Conservation (phyloP, 2,329 filamentous ascomycete genomes). For the Lomentospora prolificans region DNA sequence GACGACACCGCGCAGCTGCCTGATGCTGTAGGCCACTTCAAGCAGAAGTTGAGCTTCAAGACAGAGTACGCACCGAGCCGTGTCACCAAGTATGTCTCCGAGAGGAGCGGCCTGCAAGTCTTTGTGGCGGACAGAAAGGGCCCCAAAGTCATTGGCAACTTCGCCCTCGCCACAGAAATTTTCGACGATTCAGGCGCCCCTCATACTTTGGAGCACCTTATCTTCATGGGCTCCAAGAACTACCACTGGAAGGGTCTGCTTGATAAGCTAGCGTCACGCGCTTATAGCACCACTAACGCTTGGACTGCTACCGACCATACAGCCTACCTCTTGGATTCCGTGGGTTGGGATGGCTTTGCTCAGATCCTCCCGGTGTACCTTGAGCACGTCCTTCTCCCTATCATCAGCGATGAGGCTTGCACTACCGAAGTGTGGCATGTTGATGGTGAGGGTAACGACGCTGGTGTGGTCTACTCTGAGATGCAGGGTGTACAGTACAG, state of each 20-base stretch:
- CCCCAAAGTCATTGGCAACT: constrained; percentile 92
- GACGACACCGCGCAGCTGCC: not conserved
- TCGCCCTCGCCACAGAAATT: constrained; percentile 92
- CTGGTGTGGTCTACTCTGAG: constrained; percentile 94
- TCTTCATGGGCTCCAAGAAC: constrained; percentile 86
- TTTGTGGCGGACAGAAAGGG: constrained; percentile 86
- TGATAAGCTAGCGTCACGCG: constrained; percentile 85
- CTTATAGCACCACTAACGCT: constrained; percentile 90
- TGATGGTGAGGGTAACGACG: constrained; percentile 87
- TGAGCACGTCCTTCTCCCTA: constrained; percentile 86
- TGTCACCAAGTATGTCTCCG: constrained; percentile 93
- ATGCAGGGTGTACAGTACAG: constrained; percentile 95
- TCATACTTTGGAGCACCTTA: constrained; percentile 72
- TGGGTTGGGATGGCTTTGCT: constrained; percentile 93
- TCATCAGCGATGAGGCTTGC: constrained; percentile 84
- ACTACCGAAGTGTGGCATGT: constrained; percentile 96
- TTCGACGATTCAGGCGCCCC: constrained; percentile 93
- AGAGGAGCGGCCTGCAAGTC: constrained; percentile 87
- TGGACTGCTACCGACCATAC: constrained; percentile 97
- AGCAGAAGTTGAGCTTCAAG: constrained; percentile 49
- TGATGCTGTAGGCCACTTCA: constrained; percentile 6
- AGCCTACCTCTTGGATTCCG: constrained; percentile 88
- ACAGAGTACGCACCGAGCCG: constrained; percentile 81
- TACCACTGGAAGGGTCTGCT: constrained; percentile 93
- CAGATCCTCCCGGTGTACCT: constrained; percentile 92